Base-by-base conservation (phyloP, 176 grass and related monocot species). In the Lolium multiflorum region DNA sequence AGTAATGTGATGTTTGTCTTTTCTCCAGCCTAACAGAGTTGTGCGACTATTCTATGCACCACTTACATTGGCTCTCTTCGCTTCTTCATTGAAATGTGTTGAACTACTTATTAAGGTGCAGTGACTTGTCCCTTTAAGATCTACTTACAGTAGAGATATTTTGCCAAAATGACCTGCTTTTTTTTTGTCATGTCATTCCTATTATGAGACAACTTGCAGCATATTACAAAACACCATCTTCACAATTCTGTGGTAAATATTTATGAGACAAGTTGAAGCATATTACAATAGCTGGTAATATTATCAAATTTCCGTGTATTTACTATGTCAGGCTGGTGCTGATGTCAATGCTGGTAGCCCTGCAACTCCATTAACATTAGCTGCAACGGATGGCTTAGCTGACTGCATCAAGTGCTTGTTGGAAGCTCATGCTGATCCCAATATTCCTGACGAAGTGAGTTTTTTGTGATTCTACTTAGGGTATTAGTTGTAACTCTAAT, bases 261-360 rank as follows among this genome's bases (percentile, higher is more conserved):
- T 35, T 35, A 35, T 35, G 31, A 35, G 31, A 35, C 31, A 35
- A 35, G 31, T 35, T 35, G 31, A 35, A 35, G 31, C 31, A 35
- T 35, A 35, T 35, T 35, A 35, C 31, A 35, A 35, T 35, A 35
- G 31, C 31, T 35, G 31, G 31, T 35, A 35, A 35, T 35, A 35
- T 35, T 35, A 35, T 35, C 31, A 35, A 35, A 35, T 35, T 35
- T 35, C 31, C 3, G 2, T 35, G 31, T 35, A 35, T 35, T 86
- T 22, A 26, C 59, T 86, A 55, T 71, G 71, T 15, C 62, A 85
- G 84, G 76, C 64, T 60, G 51, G 64, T 47, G 76, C 84, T 35
- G 15, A 31, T 86, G 84, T 86, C 67, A 86, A 86, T 71, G 6
- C 39, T 71, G 75, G 84, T 48, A 18, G 18, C 9, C 84, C 75